Evolutionary conservation across 2,329 filamentous ascomycete species (phyloP).

Genomic region (Macrophomina pseudophaseolina): DNA sequence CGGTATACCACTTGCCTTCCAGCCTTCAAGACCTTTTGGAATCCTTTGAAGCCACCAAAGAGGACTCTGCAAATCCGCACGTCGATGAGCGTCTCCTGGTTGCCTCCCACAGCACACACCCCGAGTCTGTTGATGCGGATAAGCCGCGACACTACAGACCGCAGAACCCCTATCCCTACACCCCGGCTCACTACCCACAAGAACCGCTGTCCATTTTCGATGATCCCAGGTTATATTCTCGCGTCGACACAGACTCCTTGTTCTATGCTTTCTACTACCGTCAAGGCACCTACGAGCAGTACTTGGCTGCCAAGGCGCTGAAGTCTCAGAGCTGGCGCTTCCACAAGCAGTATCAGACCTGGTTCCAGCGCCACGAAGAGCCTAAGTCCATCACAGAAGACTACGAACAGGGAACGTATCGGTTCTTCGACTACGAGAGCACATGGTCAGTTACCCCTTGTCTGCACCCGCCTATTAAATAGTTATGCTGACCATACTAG

Average conservation of each 20-base stretch:
- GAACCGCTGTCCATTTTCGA: conserved; percentile 92
- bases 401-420: conserved; percentile 97
- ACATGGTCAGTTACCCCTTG: conserved; percentile 74
- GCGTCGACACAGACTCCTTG: conserved; percentile 92
- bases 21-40: conserved; percentile 89
- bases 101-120: conserved; percentile 73
- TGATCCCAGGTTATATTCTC: conserved; percentile 82
- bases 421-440: conserved; percentile 99
- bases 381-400: conserved; percentile 98
- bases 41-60: conserved; percentile 84
- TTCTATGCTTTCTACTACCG: conserved; percentile 99
- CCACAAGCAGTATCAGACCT: conserved; percentile 98
- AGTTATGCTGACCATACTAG: conserved; percentile 51
- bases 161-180: conserved; percentile 74
- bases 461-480: conserved; percentile 25
- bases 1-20: conserved; percentile 89
- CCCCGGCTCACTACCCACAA: conserved; percentile 84
- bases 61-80: conserved; percentile 66
- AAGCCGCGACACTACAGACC: conserved; percentile 84
- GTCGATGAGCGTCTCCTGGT: conserved; percentile 75
- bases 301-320: conserved; percentile 91
- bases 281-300: conserved; percentile 94
- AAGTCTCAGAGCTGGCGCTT: conserved; percentile 99
- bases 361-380: conserved; percentile 98
- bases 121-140: conserved; percentile 79